phyloP scores from a whole-genome alignment of 257 asterid species.

The Lantana camara region DNA sequence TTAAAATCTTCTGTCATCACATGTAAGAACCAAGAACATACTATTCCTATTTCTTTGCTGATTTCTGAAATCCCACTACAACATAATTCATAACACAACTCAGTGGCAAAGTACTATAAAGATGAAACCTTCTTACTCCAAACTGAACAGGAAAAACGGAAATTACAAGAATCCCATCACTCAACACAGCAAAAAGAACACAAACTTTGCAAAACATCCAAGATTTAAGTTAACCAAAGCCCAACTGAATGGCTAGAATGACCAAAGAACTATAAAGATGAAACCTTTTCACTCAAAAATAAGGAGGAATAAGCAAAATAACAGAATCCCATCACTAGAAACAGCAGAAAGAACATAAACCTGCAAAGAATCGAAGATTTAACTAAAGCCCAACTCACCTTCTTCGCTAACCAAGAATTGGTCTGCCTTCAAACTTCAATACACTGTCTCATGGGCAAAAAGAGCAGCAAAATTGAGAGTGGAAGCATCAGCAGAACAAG shows the following conservation, averaged over 20 bases:
- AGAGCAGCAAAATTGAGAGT: not conserved
- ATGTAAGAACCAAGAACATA: not conserved
- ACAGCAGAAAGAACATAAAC: not conserved
- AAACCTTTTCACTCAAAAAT: not conserved
- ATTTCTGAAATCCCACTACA: too few relatives aligned
- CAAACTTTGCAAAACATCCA: too few relatives aligned
- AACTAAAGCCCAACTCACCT: constrained; percentile 39
- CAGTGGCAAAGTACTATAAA: too few relatives aligned
- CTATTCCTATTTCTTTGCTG: not conserved
- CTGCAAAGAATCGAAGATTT: not conserved
- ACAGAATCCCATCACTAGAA: constrained; percentile 2
- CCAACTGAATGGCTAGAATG: not conserved
- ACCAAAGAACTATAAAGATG: not conserved
- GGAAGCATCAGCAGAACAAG: not conserved
- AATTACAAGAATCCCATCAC: too few relatives aligned
- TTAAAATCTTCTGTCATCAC: not conserved
- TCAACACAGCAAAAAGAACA: too few relatives aligned
- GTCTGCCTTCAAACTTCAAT: constrained; percentile 25
- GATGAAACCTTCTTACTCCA: too few relatives aligned
- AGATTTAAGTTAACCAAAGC: too few relatives aligned
- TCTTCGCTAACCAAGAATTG: constrained; percentile 34
- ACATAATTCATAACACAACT: too few relatives aligned
- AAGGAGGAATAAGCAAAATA: not conserved
- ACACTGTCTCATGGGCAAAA: constrained; percentile 15
- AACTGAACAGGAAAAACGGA: too few relatives aligned